phyloP scores from a whole-genome alignment of 805 yeast genomes.

The Cyberlindnera mrakii region DNA sequence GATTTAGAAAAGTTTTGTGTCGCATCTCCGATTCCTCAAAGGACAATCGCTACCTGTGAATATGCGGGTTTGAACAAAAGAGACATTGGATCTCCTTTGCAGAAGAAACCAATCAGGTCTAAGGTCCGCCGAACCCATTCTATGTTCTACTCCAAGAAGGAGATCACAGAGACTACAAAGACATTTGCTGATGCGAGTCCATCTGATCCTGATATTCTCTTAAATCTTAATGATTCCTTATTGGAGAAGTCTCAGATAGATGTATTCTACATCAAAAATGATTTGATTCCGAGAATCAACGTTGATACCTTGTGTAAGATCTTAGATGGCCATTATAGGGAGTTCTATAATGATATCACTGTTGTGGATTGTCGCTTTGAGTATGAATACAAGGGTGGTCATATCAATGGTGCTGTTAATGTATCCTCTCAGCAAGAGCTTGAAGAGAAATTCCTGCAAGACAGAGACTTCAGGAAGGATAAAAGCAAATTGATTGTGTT shows the following conservation, averaged over 20 bases:
- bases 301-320: slow-evolving; percentile 52
- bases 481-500: slow-evolving; percentile 56
- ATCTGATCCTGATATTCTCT: slow-evolving; percentile 3
- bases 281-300: slow-evolving; percentile 65
- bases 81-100: slow-evolving; percentile 35
- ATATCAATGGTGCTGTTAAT: slow-evolving; percentile 77
- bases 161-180: slow-evolving; percentile 33
- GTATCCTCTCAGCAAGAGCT: slow-evolving; percentile 64
- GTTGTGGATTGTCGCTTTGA: slow-evolving; percentile 88
- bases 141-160: slow-evolving; percentile 57
- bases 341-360: slow-evolving; percentile 35
- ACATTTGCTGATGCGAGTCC: slow-evolving; percentile 21
- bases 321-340: slow-evolving; percentile 47
- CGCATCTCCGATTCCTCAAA: slow-evolving; percentile 18
- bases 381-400: slow-evolving; percentile 92
- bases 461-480: slow-evolving; percentile 14
- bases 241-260: slow-evolving; percentile 30
- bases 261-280: slow-evolving; percentile 42
- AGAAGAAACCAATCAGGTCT: slow-evolving; percentile 24
- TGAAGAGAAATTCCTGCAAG: slow-evolving; percentile 45
- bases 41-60: slow-evolving; percentile 4
- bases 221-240: slow-evolving; percentile 13
- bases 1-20: slow-evolving; percentile 20
- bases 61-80: slow-evolving; percentile 18
- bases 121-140: slow-evolving; percentile 60